A percentile compares a stretch with the other conserved stretches of the same genome.
These are phyloP conservation scores for Gossypium gossypioides DNA, from an alignment of 441 rosid species.

Conservation along the genomic window DNA sequence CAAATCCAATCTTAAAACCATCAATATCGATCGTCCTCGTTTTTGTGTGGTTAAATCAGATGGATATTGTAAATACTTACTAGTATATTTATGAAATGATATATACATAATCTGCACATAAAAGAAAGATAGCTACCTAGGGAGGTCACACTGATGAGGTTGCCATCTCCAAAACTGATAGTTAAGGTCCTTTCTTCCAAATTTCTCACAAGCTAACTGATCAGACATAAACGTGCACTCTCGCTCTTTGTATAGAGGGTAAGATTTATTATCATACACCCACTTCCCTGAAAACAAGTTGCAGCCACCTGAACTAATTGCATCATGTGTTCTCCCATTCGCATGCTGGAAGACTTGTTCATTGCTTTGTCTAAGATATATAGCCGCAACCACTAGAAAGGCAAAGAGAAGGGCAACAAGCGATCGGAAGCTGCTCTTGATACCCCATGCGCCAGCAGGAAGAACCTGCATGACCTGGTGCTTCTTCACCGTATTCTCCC, in stretches of 20 bases:
- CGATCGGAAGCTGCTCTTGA: slow-evolving; percentile 53
- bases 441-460: slow-evolving; percentile 22
- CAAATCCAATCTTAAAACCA: neutral
- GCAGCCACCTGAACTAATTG: slow-evolving; percentile 23
- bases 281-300: slow-evolving; percentile 44
- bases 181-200: slow-evolving; percentile 42
- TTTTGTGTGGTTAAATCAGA: neutral
- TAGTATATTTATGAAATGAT: too few relatives aligned
- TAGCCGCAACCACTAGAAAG: slow-evolving; percentile 29
- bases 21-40: neutral
- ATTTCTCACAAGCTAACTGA: slow-evolving; percentile 50
- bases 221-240: slow-evolving; percentile 49
- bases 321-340: neutral
- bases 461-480: slow-evolving; percentile 23
- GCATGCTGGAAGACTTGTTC: slow-evolving; percentile 16
- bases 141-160: slow-evolving; percentile 51
- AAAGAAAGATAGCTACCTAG: slow-evolving; percentile 28
- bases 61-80: too few relatives aligned
- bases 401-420: slow-evolving; percentile 54
- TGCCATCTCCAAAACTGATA: slow-evolving; percentile 55
- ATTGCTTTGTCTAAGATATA: slow-evolving; percentile 32
- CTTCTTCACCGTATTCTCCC: slow-evolving; percentile 37
- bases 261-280: slow-evolving; percentile 40
- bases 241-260: slow-evolving; percentile 41
- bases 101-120: too few relatives aligned